These are phyloP conservation scores for Scortechinia acanthostroma DNA, from an alignment of 2,329 filamentous ascomycete species.

Conservation along the genomic window DNA sequence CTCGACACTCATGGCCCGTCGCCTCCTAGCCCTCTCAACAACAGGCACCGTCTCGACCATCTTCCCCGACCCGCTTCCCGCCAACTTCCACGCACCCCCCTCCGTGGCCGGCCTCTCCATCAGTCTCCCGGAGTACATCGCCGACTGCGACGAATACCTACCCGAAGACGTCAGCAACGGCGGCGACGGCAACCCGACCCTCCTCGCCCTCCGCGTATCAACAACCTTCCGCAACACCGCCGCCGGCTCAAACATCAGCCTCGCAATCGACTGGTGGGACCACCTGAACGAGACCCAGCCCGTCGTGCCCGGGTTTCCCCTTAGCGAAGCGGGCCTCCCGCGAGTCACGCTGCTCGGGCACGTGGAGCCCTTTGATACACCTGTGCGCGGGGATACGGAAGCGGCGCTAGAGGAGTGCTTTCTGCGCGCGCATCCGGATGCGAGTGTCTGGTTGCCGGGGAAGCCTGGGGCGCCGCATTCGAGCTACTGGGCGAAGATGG, in stretches of 20 bases:
- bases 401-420: neutral
- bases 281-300: neutral
- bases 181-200: neutral
- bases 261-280: neutral
- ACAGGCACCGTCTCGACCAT: neutral
- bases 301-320: neutral
- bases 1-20: neutral
- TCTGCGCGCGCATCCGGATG: neutral
- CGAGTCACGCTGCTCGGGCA: neutral
- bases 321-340: neutral
- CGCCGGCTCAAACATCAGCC: neutral
- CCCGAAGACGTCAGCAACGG: neutral
- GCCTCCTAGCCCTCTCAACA: neutral
- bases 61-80: neutral
- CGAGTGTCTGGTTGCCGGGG: neutral
- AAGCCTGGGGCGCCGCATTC: neutral
- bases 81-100: neutral
- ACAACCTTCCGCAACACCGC: neutral
- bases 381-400: neutral
- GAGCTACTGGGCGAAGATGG: neutral
- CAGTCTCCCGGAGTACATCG: neutral
- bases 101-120: neutral
- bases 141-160: neutral
- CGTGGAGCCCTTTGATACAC: neutral
- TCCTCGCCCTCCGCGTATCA: neutral